Percentiles rank a stretch among this genome's conserved stretches.
These are phyloP conservation scores for Colletotrichum orchidophilum DNA, from an alignment of 2,329 filamentous ascomycete genomes.

Conservation along the genomic window DNA sequence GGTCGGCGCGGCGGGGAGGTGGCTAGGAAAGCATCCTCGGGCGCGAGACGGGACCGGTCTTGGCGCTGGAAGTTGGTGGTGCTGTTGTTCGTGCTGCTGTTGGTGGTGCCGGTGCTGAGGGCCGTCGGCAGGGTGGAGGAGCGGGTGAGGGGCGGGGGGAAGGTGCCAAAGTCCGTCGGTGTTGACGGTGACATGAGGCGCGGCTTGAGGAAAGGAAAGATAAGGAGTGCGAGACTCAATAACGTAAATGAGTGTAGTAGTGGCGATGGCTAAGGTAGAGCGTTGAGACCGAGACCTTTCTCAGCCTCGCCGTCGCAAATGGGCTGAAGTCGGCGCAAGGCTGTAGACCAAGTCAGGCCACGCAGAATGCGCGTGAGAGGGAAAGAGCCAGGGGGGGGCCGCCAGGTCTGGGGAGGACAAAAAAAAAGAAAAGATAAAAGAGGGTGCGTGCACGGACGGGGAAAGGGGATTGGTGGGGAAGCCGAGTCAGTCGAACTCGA, in stretches of 20 bases:
- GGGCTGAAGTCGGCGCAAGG: conserved; percentile 13
- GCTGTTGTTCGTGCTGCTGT: conserved; percentile 3
- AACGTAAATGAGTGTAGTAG: neutral
- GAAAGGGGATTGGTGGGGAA: conserved; percentile 21
- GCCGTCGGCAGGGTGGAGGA: conserved; percentile 51
- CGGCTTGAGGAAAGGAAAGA: neutral
- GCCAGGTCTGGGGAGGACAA: no score
- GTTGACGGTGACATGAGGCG: conserved; percentile 30
- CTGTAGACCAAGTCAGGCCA: neutral
- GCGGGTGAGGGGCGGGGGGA: conserved; percentile 44
- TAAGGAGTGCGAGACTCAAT: conserved; percentile 1
- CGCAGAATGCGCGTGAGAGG: neutral
- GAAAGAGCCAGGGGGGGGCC: neutral
- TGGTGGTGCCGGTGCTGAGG: conserved; percentile 27
- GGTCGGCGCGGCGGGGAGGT: conserved; percentile 68
- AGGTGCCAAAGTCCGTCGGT: conserved; percentile 30
- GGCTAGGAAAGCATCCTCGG: conserved; percentile 82
- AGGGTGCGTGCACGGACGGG: conserved; percentile 28
- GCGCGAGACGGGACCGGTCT: conserved; percentile 77
- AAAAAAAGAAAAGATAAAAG: neutral
- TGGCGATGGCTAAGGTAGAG: neutral
- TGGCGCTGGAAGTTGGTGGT: conserved; percentile 43
- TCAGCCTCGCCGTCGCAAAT: conserved; percentile 28
- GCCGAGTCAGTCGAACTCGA: conserved; percentile 4
- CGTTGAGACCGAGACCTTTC: conserved; percentile 11